These are phyloP conservation scores for Ustilago cynodontis DNA, from an alignment of 1,284 basidiomycete genomes.

Conservation along the genomic window DNA sequence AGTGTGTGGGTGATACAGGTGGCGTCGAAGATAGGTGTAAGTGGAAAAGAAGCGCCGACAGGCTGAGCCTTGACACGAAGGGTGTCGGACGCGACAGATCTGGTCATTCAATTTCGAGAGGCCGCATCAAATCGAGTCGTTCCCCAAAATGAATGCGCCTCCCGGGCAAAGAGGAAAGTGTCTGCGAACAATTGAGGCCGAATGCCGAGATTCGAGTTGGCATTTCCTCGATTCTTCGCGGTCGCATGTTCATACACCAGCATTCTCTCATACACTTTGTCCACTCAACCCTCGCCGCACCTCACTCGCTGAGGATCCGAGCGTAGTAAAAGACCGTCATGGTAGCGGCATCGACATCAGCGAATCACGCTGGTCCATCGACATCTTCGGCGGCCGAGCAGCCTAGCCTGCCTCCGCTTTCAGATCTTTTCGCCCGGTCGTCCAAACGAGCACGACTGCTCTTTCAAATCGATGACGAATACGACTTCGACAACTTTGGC, in stretches of 20 bases:
- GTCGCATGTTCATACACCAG: neutral
- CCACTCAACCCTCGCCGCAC: neutral
- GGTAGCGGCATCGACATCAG: slow-evolving; percentile 20
- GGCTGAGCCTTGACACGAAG: neutral
- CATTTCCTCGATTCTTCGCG: slow-evolving; percentile 19
- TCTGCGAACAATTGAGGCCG: slow-evolving; percentile 17
- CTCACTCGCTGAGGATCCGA: neutral
- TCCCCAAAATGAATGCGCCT: slow-evolving; percentile 28
- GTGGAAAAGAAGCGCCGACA: neutral
- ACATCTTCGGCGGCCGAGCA: slow-evolving; percentile 15
- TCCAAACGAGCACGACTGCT: slow-evolving; percentile 47
- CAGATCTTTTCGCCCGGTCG: slow-evolving; percentile 47
- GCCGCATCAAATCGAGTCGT: neutral
- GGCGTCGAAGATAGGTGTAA: slow-evolving; percentile 8
- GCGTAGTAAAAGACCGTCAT: neutral
- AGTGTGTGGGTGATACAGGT: slow-evolving; percentile 3
- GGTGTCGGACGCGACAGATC: slow-evolving; percentile 17
- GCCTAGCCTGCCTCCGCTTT: slow-evolving; percentile 35
- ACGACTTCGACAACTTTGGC: slow-evolving; percentile 48
- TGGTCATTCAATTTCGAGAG: slow-evolving; percentile 10
- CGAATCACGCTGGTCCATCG: slow-evolving; percentile 23
- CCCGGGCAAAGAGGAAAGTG: slow-evolving; percentile 9
- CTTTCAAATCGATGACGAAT: slow-evolving; percentile 42
- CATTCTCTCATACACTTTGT: neutral
- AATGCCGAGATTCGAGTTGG: slow-evolving; percentile 26